Evolutionary conservation across 768 basidiomycete genomes (phyloP), one percentile per base, ranked within the genome.

Genomic region (Suillus subluteus): DNA sequence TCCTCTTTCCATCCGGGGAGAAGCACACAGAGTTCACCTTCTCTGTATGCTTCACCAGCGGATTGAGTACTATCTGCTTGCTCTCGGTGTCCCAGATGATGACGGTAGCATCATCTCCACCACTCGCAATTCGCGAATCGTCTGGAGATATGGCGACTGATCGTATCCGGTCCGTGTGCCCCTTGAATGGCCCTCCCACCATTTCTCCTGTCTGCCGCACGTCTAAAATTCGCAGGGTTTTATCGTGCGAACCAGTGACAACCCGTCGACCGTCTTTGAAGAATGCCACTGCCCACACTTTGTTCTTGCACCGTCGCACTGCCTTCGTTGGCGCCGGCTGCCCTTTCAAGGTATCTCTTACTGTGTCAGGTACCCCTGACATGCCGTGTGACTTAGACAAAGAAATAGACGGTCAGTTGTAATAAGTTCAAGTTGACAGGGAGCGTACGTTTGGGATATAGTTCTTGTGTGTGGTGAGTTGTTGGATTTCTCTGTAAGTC

Each of bases 1-100:
- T 73, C 56, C 79, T 73, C 54, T 76, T 75, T 7, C 80, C 80
- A 69, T 83, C 81, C 35, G 81, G 81, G 13, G 79, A 80, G 62
- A 84, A 77, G 68, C 74, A 69, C 61, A 82, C 79, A 44, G 73
- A 75, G 18, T 38, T 62, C 21, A 70, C 63, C 2, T 79, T 80
- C 50, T 48, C 61, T 26, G 41, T 58, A 50, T 70, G 70, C 38
- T 67, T 67, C 59, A 66, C 41, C 15, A 66, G 48, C 35, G 52
- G 46, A 23, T 52, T 43, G 38, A 52, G 55, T 4, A 44, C 3
- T 35, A 55, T 26, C 58, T 26, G 40, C 35, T 30, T 66, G 21
- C 43, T 65, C 30, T 56, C 43, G 11, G 32, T 26, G 21, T 64
- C 44, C 66, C 66, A 67, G 32, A 67, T 18, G 15, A 63, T 65